Conservation (phyloP, 192 early-diverging fungal species). For the Polychytrium aggregatum region DNA sequence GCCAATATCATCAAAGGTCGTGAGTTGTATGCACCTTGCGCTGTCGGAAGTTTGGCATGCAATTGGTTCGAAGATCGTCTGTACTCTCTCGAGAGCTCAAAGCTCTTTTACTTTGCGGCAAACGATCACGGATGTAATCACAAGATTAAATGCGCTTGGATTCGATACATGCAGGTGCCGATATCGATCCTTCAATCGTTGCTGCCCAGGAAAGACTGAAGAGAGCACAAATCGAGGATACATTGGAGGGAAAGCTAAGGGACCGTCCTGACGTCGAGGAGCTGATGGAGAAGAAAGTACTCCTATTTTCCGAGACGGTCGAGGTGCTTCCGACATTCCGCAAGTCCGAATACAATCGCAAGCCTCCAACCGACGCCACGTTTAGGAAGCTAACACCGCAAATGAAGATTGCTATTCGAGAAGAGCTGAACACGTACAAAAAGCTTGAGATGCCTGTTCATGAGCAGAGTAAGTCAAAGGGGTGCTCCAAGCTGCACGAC, state of each 20-base stretch:
- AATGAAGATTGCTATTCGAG: conserved; percentile 76
- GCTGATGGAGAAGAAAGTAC: conserved; percentile 16
- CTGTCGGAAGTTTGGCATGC: too few species aligned
- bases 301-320: conserved; percentile 42
- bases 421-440: conserved; percentile 94
- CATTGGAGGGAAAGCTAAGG: conserved; percentile 31
- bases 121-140: too few species aligned
- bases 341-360: conserved; percentile 78
- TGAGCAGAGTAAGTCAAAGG: too few species aligned
- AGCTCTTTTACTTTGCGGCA: too few species aligned
- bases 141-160: too few species aligned
- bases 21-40: too few species aligned
- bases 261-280: conserved; percentile 35
- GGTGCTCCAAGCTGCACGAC: too few species aligned
- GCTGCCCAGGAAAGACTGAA: conserved; percentile 30
- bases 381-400: conserved; percentile 73
- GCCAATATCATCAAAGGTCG: conserved; percentile 39
- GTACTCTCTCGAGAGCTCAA: too few species aligned
- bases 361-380: conserved; percentile 68
- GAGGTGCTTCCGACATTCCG: conserved; percentile 48
- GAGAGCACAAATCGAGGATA: conserved; percentile 27
- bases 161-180: conserved; percentile 4
- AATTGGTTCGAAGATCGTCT: too few species aligned
- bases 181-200: conserved; percentile 25
- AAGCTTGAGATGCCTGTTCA: conserved; percentile 84